phyloP scores from a whole-genome alignment of 2,329 filamentous ascomycete species.

The Cercospora sojina region DNA sequence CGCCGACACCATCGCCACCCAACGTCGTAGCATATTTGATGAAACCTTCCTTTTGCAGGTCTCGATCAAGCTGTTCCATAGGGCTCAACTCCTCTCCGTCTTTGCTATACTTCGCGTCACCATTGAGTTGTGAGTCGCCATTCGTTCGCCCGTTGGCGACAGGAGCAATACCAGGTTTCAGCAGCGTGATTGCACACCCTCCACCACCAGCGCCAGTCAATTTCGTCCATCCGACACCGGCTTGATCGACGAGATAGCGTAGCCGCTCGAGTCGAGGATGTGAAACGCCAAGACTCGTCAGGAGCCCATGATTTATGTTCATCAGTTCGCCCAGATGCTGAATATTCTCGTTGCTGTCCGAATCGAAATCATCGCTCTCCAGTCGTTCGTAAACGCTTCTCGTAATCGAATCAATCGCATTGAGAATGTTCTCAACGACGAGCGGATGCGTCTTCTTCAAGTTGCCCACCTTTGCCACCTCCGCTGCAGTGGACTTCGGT shows the following conservation, averaged over 20 bases:
- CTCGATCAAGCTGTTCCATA: constrained; percentile 62
- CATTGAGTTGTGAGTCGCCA: constrained; percentile 18
- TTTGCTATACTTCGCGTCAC: constrained; percentile 14
- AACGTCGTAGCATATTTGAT: constrained; percentile 84
- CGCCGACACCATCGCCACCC: constrained; percentile 88
- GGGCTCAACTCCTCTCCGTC: constrained; percentile 2
- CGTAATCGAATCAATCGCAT: constrained; percentile 77
- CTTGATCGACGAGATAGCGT: constrained; percentile 83
- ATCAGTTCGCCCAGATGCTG: constrained; percentile 80
- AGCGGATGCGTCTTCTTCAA: constrained; percentile 71
- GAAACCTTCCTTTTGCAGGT: constrained; percentile 64
- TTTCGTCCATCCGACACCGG: constrained; percentile 94
- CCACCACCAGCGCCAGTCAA: constrained; percentile 93
- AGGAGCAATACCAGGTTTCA: constrained; percentile 60
- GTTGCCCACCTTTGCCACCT: constrained; percentile 81
- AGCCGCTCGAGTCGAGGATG: constrained; percentile 91
- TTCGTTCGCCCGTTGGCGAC: neutral
- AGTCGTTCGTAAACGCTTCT: constrained; percentile 58
- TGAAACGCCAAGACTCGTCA: constrained; percentile 89
- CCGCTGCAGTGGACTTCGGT: constrained; percentile 76
- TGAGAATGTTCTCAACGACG: constrained; percentile 76
- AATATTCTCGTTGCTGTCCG: constrained; percentile 62
- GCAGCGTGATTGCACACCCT: constrained; percentile 88
- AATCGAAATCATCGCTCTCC: constrained; percentile 63
- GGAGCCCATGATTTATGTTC: constrained; percentile 87